A percentile compares a stretch with the other conserved stretches of the same genome.
Conservation (phyloP, 2,329 filamentous ascomycete genomes). For the Trichoderma afroharzianum region DNA sequence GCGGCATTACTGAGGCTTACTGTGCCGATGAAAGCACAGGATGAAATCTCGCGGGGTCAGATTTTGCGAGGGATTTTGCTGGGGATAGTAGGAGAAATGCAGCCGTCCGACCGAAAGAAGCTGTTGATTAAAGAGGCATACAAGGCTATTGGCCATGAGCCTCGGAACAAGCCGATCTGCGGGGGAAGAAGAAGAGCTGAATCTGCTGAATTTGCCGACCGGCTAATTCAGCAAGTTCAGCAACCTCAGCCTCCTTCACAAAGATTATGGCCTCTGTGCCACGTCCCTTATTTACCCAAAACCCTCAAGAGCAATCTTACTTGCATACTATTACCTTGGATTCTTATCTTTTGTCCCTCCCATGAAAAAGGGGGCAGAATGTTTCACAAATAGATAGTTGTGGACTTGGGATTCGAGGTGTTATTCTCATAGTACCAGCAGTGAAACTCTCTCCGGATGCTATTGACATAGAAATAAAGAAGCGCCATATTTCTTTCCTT, state of each 20-base stretch:
- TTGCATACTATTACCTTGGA: background rate
- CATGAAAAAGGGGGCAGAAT: background rate
- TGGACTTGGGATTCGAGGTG: too few relatives aligned
- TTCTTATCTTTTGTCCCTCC: background rate
- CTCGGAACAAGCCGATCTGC: background rate
- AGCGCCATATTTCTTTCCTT: background rate
- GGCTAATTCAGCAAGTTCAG: too few relatives aligned
- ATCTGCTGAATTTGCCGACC: background rate
- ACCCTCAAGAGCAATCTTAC: too few relatives aligned
- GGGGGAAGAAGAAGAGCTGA: background rate
- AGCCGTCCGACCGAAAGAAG: background rate
- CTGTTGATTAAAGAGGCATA: background rate
- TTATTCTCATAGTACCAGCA: background rate
- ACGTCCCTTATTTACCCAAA: too few relatives aligned
- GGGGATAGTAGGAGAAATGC: background rate
- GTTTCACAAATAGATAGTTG: background rate
- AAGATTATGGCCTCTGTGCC: background rate
- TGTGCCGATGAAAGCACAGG: background rate
- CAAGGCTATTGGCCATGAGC: background rate
- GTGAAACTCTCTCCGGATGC: rapidly evolving
- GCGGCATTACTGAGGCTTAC: background rate
- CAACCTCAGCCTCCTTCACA: background rate
- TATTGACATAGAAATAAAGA: background rate
- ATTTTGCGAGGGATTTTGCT: background rate
- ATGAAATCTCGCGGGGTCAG: background rate